Evolutionary conservation across 2,329 filamentous ascomycete genomes (phyloP), one percentile per base, ranked within the genome.

Genomic region (Cryoendolithus antarcticus): DNA sequence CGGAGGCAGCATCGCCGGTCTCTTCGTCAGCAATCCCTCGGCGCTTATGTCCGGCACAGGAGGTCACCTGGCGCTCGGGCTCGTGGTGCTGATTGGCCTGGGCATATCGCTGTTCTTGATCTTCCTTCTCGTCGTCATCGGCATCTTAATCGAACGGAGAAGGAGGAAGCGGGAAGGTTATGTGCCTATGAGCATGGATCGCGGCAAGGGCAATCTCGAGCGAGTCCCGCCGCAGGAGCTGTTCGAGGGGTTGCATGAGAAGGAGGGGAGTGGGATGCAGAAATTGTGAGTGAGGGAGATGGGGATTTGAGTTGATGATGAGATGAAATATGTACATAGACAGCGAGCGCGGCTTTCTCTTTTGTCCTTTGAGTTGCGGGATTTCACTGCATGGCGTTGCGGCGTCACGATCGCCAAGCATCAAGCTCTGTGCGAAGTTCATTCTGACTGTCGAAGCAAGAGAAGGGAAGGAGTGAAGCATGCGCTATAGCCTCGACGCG

Each of bases 111-210:
- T 93, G 2, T 82, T 69, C 21, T 65, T 89, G 44, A 84, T 85
- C 52, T 80, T 89, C 60, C 63, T 89, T 34, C 70, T 93, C 38
- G 82, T 93, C 38, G 70, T 83, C 36, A 73, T 74, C 12, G 85
- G 85, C 46, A 75, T 93, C 45, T 54, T 83, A 33, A 69, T 86
- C 41, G 84, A 91, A 63, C 76, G 83, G 44, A 69, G 81, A 44
- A 75, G 84, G 51, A 81, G 86, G 63, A 80, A 74, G 65, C 74
- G 77, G 35, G 82, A 89, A 57, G 85, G 86, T 36, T 93, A 93
- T 49, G 66, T 77, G 9, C 83, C 80, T n/a, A 83, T 84, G 29
- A 80, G 80, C 4, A 81, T 78, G 11, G 65, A 68, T 41, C 64
- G 65, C 46, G 38, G 38, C 30, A 59, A 61, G 38, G 60, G 58